Conservation (phyloP, 257 asterid species). For the Rehmannia glutinosa region DNA sequence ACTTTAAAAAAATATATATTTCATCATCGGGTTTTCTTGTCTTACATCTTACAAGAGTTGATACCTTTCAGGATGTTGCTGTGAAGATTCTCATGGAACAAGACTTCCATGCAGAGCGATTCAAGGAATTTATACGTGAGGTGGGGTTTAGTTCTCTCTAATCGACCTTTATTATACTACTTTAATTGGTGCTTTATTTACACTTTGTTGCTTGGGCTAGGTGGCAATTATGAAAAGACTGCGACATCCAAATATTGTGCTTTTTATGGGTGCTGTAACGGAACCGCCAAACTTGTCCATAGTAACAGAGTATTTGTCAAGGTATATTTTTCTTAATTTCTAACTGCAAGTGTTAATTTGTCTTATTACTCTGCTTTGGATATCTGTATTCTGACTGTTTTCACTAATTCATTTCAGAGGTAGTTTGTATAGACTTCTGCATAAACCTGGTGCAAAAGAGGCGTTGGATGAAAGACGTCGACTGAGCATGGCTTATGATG, state of each 20-base stretch:
- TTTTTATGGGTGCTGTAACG: constrained; percentile 97
- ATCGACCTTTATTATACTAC: neutral
- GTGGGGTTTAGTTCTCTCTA: constrained; percentile 31
- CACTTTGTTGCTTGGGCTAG: constrained; percentile 37
- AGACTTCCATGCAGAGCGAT: constrained; percentile 69
- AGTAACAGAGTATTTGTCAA: constrained; percentile 90
- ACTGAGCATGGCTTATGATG: constrained; percentile 92
- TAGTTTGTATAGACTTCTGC: constrained; percentile 85
- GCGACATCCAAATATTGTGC: constrained; percentile 98
- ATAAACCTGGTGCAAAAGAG: constrained; percentile 66
- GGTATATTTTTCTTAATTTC: constrained; percentile 42
- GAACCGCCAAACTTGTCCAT: constrained; percentile 94
- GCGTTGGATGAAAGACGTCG: constrained; percentile 91
- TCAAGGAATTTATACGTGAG: constrained; percentile 81
- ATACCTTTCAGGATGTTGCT: constrained; percentile 62
- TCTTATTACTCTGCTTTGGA: constrained; percentile 3
- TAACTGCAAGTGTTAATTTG: neutral
- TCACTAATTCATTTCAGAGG: no score
- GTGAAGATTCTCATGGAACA: constrained; percentile 42
- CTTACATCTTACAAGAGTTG: constrained; percentile 16
- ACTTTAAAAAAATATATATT: neutral
- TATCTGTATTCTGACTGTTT: constrained; percentile 19
- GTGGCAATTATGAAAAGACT: constrained; percentile 89
- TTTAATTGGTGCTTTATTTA: constrained; percentile 1
- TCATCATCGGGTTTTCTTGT: constrained; percentile 10